phyloP scores from a whole-genome alignment of 2,329 filamentous ascomycete species.

The Dothiorella sarmentorum region DNA sequence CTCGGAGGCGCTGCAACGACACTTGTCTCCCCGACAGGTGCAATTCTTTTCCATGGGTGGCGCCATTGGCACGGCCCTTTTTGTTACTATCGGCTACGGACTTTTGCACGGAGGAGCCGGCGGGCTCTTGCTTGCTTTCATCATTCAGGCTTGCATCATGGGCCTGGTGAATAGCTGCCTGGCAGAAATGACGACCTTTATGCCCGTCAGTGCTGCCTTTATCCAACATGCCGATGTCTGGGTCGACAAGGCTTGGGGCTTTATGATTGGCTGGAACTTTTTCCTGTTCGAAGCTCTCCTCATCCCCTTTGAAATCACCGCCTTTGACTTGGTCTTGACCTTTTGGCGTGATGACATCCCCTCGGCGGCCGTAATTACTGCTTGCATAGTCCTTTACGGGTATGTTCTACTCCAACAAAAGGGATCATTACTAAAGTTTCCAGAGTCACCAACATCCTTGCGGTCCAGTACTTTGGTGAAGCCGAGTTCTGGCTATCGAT shows the following conservation, averaged over 20 bases:
- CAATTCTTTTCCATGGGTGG: slow-evolving; percentile 14
- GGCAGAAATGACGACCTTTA: slow-evolving; percentile 70
- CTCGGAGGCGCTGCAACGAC: neutral
- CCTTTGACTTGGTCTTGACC: slow-evolving; percentile 70
- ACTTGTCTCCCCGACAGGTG: neutral
- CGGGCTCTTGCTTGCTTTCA: slow-evolving; percentile 52
- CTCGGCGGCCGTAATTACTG: slow-evolving; percentile 68
- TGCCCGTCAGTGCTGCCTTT: slow-evolving; percentile 73
- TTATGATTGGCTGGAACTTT: slow-evolving; percentile 81
- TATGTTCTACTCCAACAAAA: slow-evolving; percentile 63
- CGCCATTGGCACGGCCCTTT: slow-evolving; percentile 19
- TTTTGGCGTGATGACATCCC: slow-evolving; percentile 61
- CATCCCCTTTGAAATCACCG: slow-evolving; percentile 70
- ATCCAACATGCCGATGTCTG: slow-evolving; percentile 73
- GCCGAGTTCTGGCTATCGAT: slow-evolving; percentile 74
- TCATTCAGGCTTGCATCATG: slow-evolving; percentile 54
- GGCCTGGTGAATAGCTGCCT: slow-evolving; percentile 26
- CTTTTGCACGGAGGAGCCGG: slow-evolving; percentile 39
- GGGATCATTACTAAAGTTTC: neutral
- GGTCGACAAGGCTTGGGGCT: slow-evolving; percentile 64
- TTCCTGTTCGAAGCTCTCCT: slow-evolving; percentile 65
- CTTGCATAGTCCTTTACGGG: slow-evolving; percentile 61
- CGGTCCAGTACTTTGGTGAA: slow-evolving; percentile 70
- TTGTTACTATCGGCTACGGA: slow-evolving; percentile 15
- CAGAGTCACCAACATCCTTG: slow-evolving; percentile 49